These are phyloP conservation scores for Alternaria arbusti DNA, from an alignment of 2,329 filamentous ascomycete species.

Conservation along the genomic window DNA sequence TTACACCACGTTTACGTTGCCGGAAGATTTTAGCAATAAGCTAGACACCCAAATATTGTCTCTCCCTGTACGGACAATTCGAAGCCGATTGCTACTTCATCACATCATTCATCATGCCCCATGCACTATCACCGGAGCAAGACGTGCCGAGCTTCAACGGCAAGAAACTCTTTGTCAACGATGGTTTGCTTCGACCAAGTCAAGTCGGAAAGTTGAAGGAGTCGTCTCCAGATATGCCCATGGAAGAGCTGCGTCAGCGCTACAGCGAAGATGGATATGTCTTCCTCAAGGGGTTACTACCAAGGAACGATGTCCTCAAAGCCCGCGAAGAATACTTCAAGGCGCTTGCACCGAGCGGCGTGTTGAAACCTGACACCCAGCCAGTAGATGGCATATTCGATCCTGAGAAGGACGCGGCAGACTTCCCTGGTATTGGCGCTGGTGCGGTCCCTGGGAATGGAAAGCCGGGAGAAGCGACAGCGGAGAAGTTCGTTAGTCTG, in stretches of 20 bases:
- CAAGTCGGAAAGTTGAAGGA: constrained; percentile 53
- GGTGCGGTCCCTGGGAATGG: constrained; percentile 55
- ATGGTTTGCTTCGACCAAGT: constrained; percentile 54
- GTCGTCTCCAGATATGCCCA: constrained; percentile 53
- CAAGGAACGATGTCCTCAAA: constrained; percentile 59
- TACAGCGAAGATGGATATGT: constrained; percentile 62
- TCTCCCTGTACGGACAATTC: neutral
- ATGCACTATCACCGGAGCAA: constrained; percentile 35
- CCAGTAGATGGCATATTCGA: constrained; percentile 64
- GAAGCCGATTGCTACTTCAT: neutral
- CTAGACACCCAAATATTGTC: neutral
- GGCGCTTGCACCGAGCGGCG: constrained; percentile 61
- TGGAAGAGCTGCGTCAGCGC: constrained; percentile 57
- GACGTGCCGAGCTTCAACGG: constrained; percentile 33
- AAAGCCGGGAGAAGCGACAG: constrained; percentile 52
- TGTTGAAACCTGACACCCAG: constrained; percentile 61
- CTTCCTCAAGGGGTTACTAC: constrained; percentile 62
- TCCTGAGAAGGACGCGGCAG: constrained; percentile 46
- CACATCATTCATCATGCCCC: constrained; percentile 35
- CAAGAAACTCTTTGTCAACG: constrained; percentile 52
- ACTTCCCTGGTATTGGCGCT: constrained; percentile 63
- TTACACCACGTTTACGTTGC: neutral
- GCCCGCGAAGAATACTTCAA: constrained; percentile 62
- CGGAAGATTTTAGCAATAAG: neutral
- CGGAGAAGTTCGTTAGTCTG: constrained; percentile 55